A percentile compares a stretch with the other conserved stretches of the same genome.
These are phyloP conservation scores for Aspergillus melleus DNA, from an alignment of 2,329 filamentous ascomycete species.

Conservation along the genomic window DNA sequence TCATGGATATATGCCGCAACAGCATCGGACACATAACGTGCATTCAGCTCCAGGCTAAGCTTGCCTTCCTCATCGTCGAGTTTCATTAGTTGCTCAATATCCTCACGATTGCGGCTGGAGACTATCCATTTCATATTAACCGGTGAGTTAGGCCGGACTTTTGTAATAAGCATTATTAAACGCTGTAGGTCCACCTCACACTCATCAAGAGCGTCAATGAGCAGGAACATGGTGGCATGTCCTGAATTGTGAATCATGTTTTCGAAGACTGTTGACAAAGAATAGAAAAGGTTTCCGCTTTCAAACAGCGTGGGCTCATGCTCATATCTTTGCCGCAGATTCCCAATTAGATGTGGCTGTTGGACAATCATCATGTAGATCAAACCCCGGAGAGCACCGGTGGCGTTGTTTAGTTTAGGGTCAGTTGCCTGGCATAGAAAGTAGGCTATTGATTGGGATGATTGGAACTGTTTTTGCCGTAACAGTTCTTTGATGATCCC, in stretches of 20 bases:
- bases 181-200: neutral
- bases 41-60: constrained; percentile 7
- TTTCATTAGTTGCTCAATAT: constrained; percentile 1
- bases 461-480: too few species aligned
- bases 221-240: neutral
- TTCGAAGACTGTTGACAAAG: neutral
- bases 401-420: too few species aligned
- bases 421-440: too few species aligned
- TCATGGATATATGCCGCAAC: constrained; percentile 4
- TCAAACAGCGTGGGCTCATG: neutral
- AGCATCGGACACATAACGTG: neutral
- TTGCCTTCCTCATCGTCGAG: neutral
- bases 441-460: too few species aligned
- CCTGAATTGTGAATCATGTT: neutral
- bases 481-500: too few species aligned
- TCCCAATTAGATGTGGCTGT: too few species aligned
- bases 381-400: too few species aligned
- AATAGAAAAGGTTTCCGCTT: neutral
- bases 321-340: neutral
- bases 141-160: neutral
- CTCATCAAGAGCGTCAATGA: constrained; percentile 9
- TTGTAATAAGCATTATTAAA: neutral
- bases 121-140: constrained; percentile 5
- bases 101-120: constrained; percentile 1
- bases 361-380: too few species aligned